Evolutionary conservation across 139 green algal genomes (phyloP), one percentile per base, ranked within the genome.

Genomic region (Dunaliella primolecta): DNA sequence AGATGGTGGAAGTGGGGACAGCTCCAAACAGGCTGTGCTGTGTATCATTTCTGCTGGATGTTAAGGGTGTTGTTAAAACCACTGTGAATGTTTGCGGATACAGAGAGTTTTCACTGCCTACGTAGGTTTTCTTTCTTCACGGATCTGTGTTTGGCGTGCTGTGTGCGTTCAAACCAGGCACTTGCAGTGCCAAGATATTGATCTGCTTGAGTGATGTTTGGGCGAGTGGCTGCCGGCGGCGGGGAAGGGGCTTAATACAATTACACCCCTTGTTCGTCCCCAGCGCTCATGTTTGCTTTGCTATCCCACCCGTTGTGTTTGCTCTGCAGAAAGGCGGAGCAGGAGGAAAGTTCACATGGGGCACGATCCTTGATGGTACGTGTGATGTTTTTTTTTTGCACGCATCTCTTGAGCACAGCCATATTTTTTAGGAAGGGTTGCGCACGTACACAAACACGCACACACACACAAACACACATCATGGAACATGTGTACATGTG

Each of bases 291-390:
- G n/a, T 64, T 64, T 64, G 7, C 7, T 64, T 7, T 64, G 46
- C 46, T 15, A 64, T 64, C 15, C 46, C 46, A 64, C 15, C 46
- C 15, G 7, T 15, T 64, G 7, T 64, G n/a, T n/a, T n/a, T n/a
- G 89, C 83, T 29, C 55, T 92, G 32, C 98, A 98, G 89, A 98
- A 98, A 78, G 88, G 89, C 37, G 95, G 95, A 0, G 93, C 78
- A 1, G 95, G 95, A 20, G 96, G 96, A 70, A 96, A 96, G 87
- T 98, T 90, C 87, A 97, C 94, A 0, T 98, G 96, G 96, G 95
- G 94, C 30, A 71, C 56, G 1, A 82, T 89, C 31, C 37, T 91
- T 25, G 83, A 89, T 56, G 83, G 87, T 81, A 20, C 11, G 80
- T 31, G 21, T 71, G 72, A 31, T 35, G 11, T 31, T 78, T 20